phyloP scores from a whole-genome alignment of 352 stramenopile genomes.

The Globisporangium barbulae region DNA sequence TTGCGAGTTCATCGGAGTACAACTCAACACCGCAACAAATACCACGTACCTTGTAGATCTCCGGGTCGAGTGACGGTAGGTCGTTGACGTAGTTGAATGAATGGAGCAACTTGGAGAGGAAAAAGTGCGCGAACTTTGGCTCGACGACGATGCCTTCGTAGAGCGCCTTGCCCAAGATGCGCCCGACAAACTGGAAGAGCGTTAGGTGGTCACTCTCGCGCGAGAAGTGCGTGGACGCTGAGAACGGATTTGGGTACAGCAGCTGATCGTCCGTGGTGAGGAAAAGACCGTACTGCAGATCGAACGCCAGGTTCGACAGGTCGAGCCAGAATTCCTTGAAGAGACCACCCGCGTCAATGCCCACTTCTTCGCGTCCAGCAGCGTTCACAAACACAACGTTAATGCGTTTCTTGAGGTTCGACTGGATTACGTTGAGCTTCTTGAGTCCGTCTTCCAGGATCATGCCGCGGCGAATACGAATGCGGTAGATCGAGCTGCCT shows the following conservation, averaged over 20 bases:
- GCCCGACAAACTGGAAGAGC: constrained; percentile 95
- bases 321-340: constrained; percentile 98
- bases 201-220: constrained; percentile 79
- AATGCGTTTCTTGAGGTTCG: constrained; percentile 83
- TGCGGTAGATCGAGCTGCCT: constrained; percentile 39
- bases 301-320: constrained; percentile 90
- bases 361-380: constrained; percentile 89
- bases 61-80: constrained; percentile 89
- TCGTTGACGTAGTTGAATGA: constrained; percentile 82
- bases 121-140: constrained; percentile 96
- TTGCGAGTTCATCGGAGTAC: background rate
- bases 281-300: constrained; percentile 90
- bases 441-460: constrained; percentile 88
- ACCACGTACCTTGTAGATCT: constrained; percentile 89
- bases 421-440: constrained; percentile 83
- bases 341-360: constrained; percentile 95
- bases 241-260: constrained; percentile 94
- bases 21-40: background rate
- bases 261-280: constrained; percentile 66
- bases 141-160: constrained; percentile 96
- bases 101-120: constrained; percentile 91
- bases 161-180: constrained; percentile 94
- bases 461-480: constrained; percentile 59
- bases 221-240: constrained; percentile 76
- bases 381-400: constrained; percentile 87